Conservation (phyloP, 208 protist genomes). For the Porcisia deanei region DNA sequence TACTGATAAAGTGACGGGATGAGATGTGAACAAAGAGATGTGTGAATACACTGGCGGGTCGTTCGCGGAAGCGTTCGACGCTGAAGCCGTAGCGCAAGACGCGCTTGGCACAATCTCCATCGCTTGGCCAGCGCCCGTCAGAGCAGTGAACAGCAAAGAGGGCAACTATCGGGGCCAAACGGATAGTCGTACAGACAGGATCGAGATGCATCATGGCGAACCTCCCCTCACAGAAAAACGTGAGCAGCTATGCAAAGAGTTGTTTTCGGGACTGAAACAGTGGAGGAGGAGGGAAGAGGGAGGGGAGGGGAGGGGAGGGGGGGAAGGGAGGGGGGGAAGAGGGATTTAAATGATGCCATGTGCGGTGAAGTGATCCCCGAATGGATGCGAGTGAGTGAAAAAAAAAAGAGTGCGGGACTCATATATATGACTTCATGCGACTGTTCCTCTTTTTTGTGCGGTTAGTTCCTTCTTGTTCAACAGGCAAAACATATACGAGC, state of each 20-base stretch:
- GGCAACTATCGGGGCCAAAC: conserved; percentile 49
- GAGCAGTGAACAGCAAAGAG: conserved; percentile 56
- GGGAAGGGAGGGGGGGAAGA: not conserved
- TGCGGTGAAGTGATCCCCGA: not conserved
- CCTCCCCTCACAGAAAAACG: not conserved
- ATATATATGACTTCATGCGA: no score
- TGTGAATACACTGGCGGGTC: conserved; percentile 40
- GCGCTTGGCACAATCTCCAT: conserved; percentile 34
- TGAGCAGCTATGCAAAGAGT: conserved; percentile 2
- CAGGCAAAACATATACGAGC: no score
- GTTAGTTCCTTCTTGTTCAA: no score
- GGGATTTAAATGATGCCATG: not conserved
- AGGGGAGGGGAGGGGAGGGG: not conserved
- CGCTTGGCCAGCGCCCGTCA: conserved; percentile 46
- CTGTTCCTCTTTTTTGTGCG: no score
- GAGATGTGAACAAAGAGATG: conserved; percentile 69
- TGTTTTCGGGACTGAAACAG: no score
- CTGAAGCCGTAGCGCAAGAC: conserved; percentile 56
- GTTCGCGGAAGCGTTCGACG: conserved; percentile 29
- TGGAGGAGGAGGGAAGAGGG: not conserved
- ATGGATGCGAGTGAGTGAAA: no score
- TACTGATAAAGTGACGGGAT: conserved; percentile 49
- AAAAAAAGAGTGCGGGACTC: no score
- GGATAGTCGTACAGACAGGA: conserved; percentile 42
- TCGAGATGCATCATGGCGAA: conserved; percentile 17